A percentile compares a stretch with the other conserved stretches of the same genome.
phyloP scores from a whole-genome alignment of 148 eudicot species.

The Rhododendron simsii region DNA sequence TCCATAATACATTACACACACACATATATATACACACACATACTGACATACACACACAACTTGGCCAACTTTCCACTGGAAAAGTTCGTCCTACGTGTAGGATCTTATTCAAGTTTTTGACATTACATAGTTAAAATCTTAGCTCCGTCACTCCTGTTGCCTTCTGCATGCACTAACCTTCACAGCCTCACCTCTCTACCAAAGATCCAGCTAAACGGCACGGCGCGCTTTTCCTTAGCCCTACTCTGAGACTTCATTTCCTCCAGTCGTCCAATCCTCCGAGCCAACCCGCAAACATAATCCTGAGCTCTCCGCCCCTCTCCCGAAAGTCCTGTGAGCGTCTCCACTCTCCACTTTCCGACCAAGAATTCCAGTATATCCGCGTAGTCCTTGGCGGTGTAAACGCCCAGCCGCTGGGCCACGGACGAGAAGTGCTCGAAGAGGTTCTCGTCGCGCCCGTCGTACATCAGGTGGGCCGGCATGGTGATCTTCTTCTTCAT shows the following conservation, averaged over 20 bases:
- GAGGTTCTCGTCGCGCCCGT: conserved; percentile 19
- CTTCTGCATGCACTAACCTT: neutral
- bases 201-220: neutral
- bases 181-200: neutral
- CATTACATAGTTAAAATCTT: neutral
- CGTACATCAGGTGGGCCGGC: conserved; percentile 28
- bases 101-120: neutral
- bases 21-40: too few species aligned
- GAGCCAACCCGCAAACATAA: conserved; percentile 12
- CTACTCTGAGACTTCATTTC: neutral
- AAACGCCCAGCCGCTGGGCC: conserved; percentile 13
- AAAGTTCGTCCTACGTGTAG: neutral
- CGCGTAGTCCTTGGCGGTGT: conserved; percentile 22
- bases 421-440: conserved; percentile 17
- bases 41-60: neutral
- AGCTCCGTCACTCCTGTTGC: neutral
- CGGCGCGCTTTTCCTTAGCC: neutral
- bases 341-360: conserved; percentile 20
- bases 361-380: conserved; percentile 25
- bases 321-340: conserved; percentile 7
- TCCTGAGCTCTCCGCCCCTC: conserved; percentile 14
- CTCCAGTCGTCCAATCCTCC: conserved; percentile 5
- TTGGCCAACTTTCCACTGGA: neutral
- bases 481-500: conserved; percentile 24
- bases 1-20: too few species aligned